Evolutionary conservation across 2,329 filamentous ascomycete genomes (phyloP).

Genomic region (Colletotrichum sp.): DNA sequence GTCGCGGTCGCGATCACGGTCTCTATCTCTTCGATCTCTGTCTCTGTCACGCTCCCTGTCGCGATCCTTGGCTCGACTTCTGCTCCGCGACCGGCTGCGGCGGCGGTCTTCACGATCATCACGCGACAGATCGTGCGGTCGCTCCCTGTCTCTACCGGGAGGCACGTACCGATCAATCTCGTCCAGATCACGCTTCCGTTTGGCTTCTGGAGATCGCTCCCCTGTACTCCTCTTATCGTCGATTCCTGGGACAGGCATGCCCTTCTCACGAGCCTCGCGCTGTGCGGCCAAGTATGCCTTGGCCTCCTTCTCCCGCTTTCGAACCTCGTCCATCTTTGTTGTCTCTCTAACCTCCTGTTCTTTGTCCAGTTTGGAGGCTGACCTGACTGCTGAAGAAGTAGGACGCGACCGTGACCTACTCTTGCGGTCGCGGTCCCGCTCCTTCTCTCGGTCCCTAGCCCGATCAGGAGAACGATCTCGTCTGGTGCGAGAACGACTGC

Average conservation of each 20-base stretch:
- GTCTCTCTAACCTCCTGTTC: conserved; percentile 57
- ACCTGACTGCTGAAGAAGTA: conserved; percentile 25
- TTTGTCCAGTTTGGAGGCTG: conserved; percentile 25
- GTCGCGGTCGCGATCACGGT: conserved; percentile 28
- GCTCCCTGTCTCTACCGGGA: conserved; percentile 40
- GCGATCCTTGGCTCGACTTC: conserved; percentile 36
- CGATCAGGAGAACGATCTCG: conserved; percentile 27
- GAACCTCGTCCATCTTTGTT: conserved; percentile 67
- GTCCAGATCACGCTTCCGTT: conserved; percentile 37
- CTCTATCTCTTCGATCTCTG: conserved; percentile 28
- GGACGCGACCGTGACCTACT: conserved; percentile 51
- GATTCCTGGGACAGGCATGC: conserved; percentile 62
- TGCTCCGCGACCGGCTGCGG: conserved; percentile 39
- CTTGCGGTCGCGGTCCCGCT: conserved; percentile 36
- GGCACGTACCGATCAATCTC: conserved; percentile 56
- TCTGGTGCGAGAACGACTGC: conserved; percentile 18
- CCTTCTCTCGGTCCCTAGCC: conserved; percentile 11
- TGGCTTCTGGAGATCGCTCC: conserved; percentile 43
- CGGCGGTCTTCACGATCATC: conserved; percentile 35
- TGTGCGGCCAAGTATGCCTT: conserved; percentile 69
- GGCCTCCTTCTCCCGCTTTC: conserved; percentile 66
- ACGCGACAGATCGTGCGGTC: conserved; percentile 25
- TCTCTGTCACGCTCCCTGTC: conserved; percentile 34
- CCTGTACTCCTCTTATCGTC: conserved; percentile 54
- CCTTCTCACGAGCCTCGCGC: conserved; percentile 64